Evolutionary conservation across 2,329 filamentous ascomycete genomes (phyloP), one percentile per base, ranked within the genome.

Genomic region (Drechslera avenae): DNA sequence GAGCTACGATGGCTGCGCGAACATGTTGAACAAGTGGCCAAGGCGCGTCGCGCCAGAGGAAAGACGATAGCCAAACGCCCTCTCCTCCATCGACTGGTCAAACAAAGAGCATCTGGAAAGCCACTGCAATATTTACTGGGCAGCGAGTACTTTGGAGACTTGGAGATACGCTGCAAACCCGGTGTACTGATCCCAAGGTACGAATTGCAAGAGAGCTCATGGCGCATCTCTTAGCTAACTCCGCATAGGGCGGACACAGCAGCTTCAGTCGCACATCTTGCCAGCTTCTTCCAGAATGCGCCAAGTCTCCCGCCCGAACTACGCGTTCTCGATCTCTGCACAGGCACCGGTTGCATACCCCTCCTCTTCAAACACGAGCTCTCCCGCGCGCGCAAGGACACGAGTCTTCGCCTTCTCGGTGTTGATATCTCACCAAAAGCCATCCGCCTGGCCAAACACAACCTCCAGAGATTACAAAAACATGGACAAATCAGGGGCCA

Each of bases 61-160:
- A 54, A 56, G 26, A 53, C 42, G 21, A 14, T 62, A 40, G 52
- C 58, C 4, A 62, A 63, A 41, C 45, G 44, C 42, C 49, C 61
- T n/a, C 26, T 69, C 17, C 42, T 72, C 17, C 48, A 57, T 16
- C 55, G 62, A n/a, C 33, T 73, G 30, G 66, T 70, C 14, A 39
- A 45, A 28, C 43, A 70, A 37, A 76, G 84, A 51, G 75, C 79
- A 3, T 71, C 60, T n/a, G 91, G 91, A 1, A 83, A 86, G 50
- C 94, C 94, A 1, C 75, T 99, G 28, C 94, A 97, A 72, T 97
- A 97, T 69, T 81, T 97, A 17, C 77, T 99, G 1, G 91, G 91
- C 3, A 86, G 86, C 4, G 91, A 97, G 71, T 94, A 88, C 1
- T 97, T 99, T 74, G 93, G 92, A 0, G 77, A 84, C 4, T 75